Conservation (phyloP, 352 stramenopile genomes). For the Elongisporangium senticosum region DNA sequence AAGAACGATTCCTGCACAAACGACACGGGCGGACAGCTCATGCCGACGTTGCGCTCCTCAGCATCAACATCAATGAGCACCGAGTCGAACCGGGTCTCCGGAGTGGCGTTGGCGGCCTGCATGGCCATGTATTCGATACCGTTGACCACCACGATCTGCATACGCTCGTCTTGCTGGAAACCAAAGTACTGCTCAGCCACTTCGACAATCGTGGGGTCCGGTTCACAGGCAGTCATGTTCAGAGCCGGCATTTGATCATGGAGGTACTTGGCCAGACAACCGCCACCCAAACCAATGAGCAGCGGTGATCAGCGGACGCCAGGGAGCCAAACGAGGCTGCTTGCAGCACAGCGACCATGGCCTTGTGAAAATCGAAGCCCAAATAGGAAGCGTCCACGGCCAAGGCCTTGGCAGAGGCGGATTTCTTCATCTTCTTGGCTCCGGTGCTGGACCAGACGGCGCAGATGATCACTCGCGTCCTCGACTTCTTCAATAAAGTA, state of each 20-base stretch:
- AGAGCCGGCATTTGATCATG: slow-evolving; percentile 38
- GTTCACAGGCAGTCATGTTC: slow-evolving; percentile 49
- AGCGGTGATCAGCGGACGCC: slow-evolving; percentile 19
- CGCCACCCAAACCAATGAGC: slow-evolving; percentile 68
- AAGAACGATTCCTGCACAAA: slow-evolving; percentile 56
- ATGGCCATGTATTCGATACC: slow-evolving; percentile 33
- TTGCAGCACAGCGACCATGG: slow-evolving; percentile 60
- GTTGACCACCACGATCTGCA: slow-evolving; percentile 40
- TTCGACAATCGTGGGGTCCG: slow-evolving; percentile 53
- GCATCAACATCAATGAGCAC: slow-evolving; percentile 79
- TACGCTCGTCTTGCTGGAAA: slow-evolving; percentile 39
- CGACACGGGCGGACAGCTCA: slow-evolving; percentile 58
- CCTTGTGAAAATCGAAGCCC: slow-evolving; percentile 75
- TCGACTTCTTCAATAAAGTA: slow-evolving; percentile 73
- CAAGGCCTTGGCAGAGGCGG: slow-evolving; percentile 9
- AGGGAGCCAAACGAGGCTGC: slow-evolving; percentile 22
- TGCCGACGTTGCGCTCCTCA: slow-evolving; percentile 57
- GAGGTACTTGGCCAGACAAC: slow-evolving; percentile 60
- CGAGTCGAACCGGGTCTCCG: slow-evolving; percentile 28
- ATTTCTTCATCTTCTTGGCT: slow-evolving; percentile 45
- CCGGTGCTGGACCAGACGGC: slow-evolving; percentile 44
- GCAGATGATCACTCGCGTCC: slow-evolving; percentile 34
- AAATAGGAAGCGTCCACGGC: slow-evolving; percentile 56
- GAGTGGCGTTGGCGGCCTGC: slow-evolving; percentile 13
- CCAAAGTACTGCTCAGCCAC: slow-evolving; percentile 69